Conservation (phyloP, 192 early-diverging fungal species). For the Podila epicladia region DNA sequence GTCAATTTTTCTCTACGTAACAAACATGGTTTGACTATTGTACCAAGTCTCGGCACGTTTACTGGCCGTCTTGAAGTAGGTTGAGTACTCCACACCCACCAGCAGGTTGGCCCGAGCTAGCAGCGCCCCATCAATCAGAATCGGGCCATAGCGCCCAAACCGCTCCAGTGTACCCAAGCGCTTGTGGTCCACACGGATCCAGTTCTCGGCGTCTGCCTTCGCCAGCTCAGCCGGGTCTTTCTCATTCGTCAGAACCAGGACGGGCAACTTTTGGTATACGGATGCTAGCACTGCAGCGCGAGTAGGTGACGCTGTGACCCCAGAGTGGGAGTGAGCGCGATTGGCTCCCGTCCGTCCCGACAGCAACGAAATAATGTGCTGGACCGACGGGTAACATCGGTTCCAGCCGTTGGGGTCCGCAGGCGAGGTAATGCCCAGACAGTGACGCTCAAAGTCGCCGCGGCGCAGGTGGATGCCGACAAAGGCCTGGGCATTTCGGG, state of each 20-base stretch:
- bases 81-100: constrained; percentile 43
- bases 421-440: constrained; percentile 37
- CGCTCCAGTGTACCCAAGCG: constrained; percentile 20
- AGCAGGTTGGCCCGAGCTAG: constrained; percentile 19
- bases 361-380: constrained; percentile 33
- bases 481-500: constrained; percentile 10
- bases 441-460: constrained; percentile 37
- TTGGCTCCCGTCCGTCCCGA: not conserved
- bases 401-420: constrained; percentile 50
- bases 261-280: constrained; percentile 11
- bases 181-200: constrained; percentile 38
- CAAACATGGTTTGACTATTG: constrained; percentile 17
- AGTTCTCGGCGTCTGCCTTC: constrained; percentile 35
- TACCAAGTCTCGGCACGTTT: constrained; percentile 41
- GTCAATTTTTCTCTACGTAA: constrained; percentile 21
- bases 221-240: constrained; percentile 26
- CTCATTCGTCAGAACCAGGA: constrained; percentile 38
- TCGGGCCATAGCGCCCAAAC: constrained; percentile 38
- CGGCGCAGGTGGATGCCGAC: constrained; percentile 32
- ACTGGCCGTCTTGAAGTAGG: constrained; percentile 34
- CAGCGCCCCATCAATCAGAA: constrained; percentile 39
- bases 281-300: not conserved
- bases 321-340: not conserved
- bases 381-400: constrained; percentile 40
- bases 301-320: not conserved